phyloP scores from a whole-genome alignment of 2,329 filamentous ascomycete genomes.

The Botrytis tulipae region DNA sequence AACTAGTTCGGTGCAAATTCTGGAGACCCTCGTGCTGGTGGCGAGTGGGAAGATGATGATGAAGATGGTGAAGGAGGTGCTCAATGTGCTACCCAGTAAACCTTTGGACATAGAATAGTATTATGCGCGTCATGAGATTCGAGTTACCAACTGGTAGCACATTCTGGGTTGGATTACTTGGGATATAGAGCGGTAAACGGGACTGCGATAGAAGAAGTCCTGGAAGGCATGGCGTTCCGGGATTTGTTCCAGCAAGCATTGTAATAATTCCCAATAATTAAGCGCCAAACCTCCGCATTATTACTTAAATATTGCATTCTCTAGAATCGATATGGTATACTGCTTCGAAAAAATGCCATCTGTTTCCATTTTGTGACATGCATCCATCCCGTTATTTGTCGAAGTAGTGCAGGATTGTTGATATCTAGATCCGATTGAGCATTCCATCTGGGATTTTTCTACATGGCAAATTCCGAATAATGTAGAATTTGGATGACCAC shows the following conservation, averaged over 20 bases:
- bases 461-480: neutral
- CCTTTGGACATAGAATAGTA: slow-evolving; percentile 1
- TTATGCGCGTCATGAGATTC: neutral
- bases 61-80: slow-evolving; percentile 59
- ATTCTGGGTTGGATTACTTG: neutral
- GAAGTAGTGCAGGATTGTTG: neutral
- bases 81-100: slow-evolving; percentile 55
- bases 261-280: slow-evolving; percentile 10
- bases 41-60: slow-evolving; percentile 70
- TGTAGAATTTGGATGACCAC: neutral
- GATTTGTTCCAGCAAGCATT: neutral
- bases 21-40: slow-evolving; percentile 63
- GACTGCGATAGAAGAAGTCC: neutral
- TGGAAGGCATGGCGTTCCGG: slow-evolving; percentile 4
- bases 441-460: neutral
- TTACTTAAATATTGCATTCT: neutral
- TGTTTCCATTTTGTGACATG: neutral
- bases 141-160: neutral
- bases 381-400: neutral
- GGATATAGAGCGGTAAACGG: slow-evolving; percentile 16
- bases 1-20: slow-evolving; percentile 68
- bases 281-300: neutral
- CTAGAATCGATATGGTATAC: neutral
- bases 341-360: neutral
- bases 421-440: neutral